Conservation (phyloP, 2,329 filamentous ascomycete genomes). For the Fusarium sp. region DNA sequence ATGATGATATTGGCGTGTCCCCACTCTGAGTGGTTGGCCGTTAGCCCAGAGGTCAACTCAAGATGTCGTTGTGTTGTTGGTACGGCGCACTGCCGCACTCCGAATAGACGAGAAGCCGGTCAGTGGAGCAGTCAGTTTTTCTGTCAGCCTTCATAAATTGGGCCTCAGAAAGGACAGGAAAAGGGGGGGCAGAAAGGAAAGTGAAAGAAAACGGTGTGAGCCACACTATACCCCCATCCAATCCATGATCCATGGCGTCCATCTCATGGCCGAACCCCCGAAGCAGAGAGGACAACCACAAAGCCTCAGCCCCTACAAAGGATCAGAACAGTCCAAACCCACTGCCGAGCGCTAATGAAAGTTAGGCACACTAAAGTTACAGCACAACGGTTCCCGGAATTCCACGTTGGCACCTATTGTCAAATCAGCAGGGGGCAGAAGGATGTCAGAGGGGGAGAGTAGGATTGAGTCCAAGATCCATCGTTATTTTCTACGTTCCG, state of each 20-base stretch:
- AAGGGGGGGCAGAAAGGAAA: conserved; percentile 18
- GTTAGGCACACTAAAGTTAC: conserved; percentile 23
- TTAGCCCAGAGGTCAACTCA: conserved; percentile 32
- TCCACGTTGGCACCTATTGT: conserved; percentile 13
- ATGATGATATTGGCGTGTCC: conserved; percentile 36
- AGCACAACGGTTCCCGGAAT: conserved; percentile 32
- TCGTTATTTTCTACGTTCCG: conserved; percentile 26
- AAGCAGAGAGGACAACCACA: conserved; percentile 21
- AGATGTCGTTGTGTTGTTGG: conserved; percentile 29
- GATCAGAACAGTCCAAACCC: conserved; percentile 22
- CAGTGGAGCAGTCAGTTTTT: conserved; percentile 6
- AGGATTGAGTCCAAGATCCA: conserved; percentile 26
- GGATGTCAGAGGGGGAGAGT: conserved; percentile 8
- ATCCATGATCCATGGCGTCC: conserved; percentile 33
- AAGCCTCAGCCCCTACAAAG: conserved; percentile 38
- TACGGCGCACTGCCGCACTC: conserved; percentile 40
- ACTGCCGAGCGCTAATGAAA: conserved; percentile 35
- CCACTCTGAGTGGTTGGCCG: conserved; percentile 30
- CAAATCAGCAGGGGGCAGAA: conserved; percentile 25
- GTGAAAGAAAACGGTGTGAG: conserved; percentile 42
- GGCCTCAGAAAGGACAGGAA: not conserved
- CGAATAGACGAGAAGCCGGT: conserved; percentile 25
- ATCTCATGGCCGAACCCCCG: conserved; percentile 33
- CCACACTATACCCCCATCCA: conserved; percentile 13
- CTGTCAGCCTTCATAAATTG: conserved; percentile 23